Evolutionary conservation across 305 asterid species (phyloP), one percentile per base, ranked within the genome.

Genomic region (Striga hermonthica): DNA sequence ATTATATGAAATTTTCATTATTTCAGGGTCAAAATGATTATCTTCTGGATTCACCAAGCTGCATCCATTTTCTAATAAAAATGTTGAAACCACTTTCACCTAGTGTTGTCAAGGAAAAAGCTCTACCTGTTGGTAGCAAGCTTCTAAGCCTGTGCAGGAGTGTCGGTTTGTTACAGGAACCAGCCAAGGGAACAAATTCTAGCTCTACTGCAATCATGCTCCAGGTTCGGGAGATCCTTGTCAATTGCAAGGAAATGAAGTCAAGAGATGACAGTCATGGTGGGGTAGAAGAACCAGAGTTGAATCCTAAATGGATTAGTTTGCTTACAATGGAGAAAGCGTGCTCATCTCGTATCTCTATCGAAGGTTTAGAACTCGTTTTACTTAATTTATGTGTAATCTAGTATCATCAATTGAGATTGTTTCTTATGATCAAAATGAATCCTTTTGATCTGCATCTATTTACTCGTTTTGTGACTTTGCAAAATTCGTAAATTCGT

Each of bases 301-400:
- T 86, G 78, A 85, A 72, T 80, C 85, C 95, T 64, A 87, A 79
- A 71, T 86, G 96, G 93, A 79, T 89, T 80, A 78, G 88, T 75
- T 75, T 89, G 76, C 86, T 89, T 56, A 82, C 84, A 50, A 78
- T 89, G 85, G 95, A 87, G 84, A 87, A 88, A 80, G 91, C 96
- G 60, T 84, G 91, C 77, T 69, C 77, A 59, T 83, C 93, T 56
- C 74, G 73, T 6, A 47, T 85, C 58, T 83, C 95, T 61, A 79
- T 86, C 61, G 95, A 86, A 84, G 96, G 96, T 88, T 39, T 72
- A 38, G 34, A 67, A 62, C 60, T 73, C 45, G 22, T 59, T 47
- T 40, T 64, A 6, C 13, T 31, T 58, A 13, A 35, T 62, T 62
- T 45, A 44, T 39, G 67, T 12, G 13, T 37, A 49, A 12, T 36